These are phyloP conservation scores for Tetradesmus lagerheimii DNA, from an alignment of 139 green algal genomes.

Conservation along the genomic window DNA sequence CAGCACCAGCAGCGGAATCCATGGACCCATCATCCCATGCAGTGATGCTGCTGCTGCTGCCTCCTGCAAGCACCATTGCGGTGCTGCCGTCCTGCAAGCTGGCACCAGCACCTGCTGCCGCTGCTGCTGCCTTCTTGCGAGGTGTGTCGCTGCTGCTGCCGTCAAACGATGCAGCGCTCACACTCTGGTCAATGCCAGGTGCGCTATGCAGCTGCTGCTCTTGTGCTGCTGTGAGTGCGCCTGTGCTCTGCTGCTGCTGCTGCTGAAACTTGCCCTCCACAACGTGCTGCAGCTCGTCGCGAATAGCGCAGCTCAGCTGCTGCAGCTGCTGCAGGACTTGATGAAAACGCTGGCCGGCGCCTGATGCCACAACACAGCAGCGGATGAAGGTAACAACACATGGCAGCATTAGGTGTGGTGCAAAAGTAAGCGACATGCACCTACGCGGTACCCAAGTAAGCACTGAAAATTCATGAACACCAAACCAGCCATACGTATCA, in stretches of 20 bases:
- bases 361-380: not conserved
- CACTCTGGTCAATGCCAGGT: not conserved
- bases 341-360: not conserved
- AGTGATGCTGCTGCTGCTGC: not conserved
- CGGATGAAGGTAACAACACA: not conserved
- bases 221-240: not conserved
- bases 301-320: slow-evolving; percentile 6
- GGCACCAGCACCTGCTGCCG: not conserved
- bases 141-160: not conserved
- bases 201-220: not conserved
- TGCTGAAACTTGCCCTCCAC: not conserved
- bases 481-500: not conserved
- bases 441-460: too few species aligned
- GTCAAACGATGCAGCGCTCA: not conserved
- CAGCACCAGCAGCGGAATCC: not conserved
- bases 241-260: not conserved
- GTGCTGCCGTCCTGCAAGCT: not conserved
- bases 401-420: not conserved
- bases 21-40: not conserved
- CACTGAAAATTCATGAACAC: not conserved
- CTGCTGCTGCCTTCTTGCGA: slow-evolving; percentile 6
- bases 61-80: not conserved
- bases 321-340: slow-evolving; percentile 7
- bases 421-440: too few species aligned
- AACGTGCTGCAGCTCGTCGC: not conserved